Evolutionary conservation across 2,329 filamentous ascomycete genomes (phyloP).

Genomic region (Aspergillus calidoustus): DNA sequence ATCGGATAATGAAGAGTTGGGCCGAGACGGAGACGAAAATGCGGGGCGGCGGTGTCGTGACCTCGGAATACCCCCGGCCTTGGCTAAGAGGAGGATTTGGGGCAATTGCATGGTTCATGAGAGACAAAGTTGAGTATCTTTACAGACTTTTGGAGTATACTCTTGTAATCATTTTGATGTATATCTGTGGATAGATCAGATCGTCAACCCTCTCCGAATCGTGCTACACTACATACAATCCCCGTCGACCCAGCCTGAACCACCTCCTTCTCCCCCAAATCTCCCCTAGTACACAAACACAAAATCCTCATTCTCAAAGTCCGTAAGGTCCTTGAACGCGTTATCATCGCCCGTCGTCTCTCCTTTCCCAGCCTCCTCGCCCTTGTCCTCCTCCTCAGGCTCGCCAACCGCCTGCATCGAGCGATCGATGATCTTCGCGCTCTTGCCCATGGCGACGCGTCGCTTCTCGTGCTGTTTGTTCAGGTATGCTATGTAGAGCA

Average conservation of each 20-base stretch:
- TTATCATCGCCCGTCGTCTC: slow-evolving; percentile 48
- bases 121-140: background rate
- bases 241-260: no score
- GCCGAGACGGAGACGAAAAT: background rate
- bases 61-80: background rate
- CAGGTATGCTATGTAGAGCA: slow-evolving; percentile 56
- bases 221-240: no score
- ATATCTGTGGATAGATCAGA: no score
- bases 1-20: background rate
- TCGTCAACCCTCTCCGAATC: background rate
- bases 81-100: background rate
- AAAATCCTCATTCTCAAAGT: slow-evolving; percentile 67
- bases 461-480: slow-evolving; percentile 60
- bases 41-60: background rate
- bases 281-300: slow-evolving; percentile 58
- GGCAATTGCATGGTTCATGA: background rate
- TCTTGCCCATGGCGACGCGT: slow-evolving; percentile 64
- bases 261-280: background rate
- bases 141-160: no score
- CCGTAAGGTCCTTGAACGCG: slow-evolving; percentile 63
- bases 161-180: no score
- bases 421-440: slow-evolving; percentile 60
- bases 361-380: slow-evolving; percentile 28
- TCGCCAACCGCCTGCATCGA: slow-evolving; percentile 57
- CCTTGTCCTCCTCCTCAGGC: slow-evolving; percentile 30